phyloP scores from a whole-genome alignment of 306 rosid species.

The Vigna trinervia region DNA sequence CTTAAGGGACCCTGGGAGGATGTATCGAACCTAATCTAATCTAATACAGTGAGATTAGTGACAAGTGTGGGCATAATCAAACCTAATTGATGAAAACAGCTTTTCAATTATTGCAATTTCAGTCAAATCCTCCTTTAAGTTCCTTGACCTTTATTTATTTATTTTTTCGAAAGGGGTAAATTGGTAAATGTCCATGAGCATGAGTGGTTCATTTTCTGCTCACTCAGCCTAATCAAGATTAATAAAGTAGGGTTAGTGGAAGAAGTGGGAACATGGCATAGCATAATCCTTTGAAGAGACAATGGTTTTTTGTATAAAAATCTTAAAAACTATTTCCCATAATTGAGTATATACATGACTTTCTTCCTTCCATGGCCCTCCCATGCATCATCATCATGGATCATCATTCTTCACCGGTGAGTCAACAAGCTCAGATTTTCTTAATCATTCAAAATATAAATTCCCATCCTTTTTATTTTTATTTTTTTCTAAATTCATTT shows the following conservation, averaged over 20 bases:
- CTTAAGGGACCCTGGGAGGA: background rate
- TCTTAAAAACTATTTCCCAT: slow-evolving; percentile 17
- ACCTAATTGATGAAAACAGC: slow-evolving; percentile 38
- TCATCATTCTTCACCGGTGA: slow-evolving; percentile 60
- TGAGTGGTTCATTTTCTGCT: slow-evolving; percentile 17
- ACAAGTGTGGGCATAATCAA: slow-evolving; percentile 28
- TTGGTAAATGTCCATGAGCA: slow-evolving; percentile 1
- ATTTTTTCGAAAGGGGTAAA: slow-evolving; percentile 30
- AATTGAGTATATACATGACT: slow-evolving; percentile 41
- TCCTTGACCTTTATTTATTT: slow-evolving; percentile 5
- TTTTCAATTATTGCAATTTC: slow-evolving; percentile 46
- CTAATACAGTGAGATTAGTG: background rate
- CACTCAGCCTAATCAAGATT: background rate
- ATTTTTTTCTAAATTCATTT: no score
- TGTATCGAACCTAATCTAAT: background rate
- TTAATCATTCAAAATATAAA: slow-evolving; percentile 49
- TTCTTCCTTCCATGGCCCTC: slow-evolving; percentile 50
- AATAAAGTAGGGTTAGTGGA: slow-evolving; percentile 56
- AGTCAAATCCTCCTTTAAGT: slow-evolving; percentile 41
- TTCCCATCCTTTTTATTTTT: background rate
- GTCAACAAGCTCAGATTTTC: slow-evolving; percentile 67
- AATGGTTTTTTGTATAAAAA: slow-evolving; percentile 16
- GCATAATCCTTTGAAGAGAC: slow-evolving; percentile 54
- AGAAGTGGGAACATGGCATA: slow-evolving; percentile 49
- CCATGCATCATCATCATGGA: slow-evolving; percentile 50